A percentile compares a stretch with the other conserved stretches of the same genome.
phyloP scores from a whole-genome alignment of 2,329 filamentous ascomycete genomes.

The Daldinia sp. region DNA sequence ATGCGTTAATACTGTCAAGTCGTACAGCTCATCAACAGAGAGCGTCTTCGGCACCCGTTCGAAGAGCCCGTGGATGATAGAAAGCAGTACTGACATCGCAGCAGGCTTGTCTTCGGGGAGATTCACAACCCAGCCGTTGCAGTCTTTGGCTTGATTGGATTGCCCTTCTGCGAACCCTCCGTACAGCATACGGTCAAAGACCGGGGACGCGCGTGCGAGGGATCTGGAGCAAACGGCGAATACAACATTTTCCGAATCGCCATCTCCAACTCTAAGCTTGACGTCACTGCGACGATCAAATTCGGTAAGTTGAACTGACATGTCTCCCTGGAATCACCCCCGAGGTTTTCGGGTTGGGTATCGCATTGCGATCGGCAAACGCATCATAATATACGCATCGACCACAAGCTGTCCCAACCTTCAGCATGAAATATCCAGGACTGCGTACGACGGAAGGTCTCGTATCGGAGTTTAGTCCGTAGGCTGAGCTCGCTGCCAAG shows the following conservation, averaged over 20 bases:
- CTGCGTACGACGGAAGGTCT: neutral
- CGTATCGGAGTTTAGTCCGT: neutral
- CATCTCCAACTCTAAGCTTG: conserved; percentile 12
- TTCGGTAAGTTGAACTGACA: conserved; percentile 2
- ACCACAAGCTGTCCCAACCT: neutral
- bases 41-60: neutral
- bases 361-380: neutral
- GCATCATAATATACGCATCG: neutral
- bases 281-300: conserved; percentile 21
- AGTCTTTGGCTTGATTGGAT: conserved; percentile 4
- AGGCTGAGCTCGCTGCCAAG: neutral
- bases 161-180: conserved; percentile 16
- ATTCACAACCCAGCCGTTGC: conserved; percentile 12
- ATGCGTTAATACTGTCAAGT: conserved; percentile 1
- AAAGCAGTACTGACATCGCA: conserved; percentile 7
- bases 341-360: neutral
- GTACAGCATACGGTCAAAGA: conserved; percentile 27
- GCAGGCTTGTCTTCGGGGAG: conserved; percentile 17
- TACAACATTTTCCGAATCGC: neutral
- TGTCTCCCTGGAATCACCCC: neutral
- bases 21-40: conserved; percentile 4
- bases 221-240: conserved; percentile 18
- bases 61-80: conserved; percentile 11
- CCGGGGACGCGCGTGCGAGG: conserved; percentile 18
- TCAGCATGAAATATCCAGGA: neutral